Percentiles rank a stretch among this genome's conserved stretches.
phyloP scores from a whole-genome alignment of 2,329 filamentous ascomycete species.

The Colletotrichum echinochloae region DNA sequence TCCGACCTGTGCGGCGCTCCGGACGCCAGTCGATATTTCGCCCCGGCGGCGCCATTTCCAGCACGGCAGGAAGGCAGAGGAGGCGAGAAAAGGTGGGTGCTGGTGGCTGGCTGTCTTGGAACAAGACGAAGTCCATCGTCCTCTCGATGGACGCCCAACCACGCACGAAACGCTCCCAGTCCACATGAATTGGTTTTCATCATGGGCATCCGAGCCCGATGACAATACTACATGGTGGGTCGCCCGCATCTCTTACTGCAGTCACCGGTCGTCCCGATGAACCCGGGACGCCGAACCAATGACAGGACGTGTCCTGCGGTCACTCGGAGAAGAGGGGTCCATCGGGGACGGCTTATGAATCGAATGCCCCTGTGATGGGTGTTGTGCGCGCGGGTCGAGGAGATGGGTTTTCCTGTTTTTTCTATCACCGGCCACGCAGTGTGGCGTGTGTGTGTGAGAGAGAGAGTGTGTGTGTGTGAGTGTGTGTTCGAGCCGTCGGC shows the following conservation, averaged over 20 bases:
- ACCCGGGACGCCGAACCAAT: not conserved
- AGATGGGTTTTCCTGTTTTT: not conserved
- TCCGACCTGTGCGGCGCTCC: not conserved
- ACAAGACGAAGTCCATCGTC: not conserved
- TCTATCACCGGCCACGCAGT: not conserved
- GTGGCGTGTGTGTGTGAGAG: not conserved
- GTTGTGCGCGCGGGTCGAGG: not conserved
- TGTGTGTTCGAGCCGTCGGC: not conserved
- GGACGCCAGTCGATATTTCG: slow-evolving; percentile 7
- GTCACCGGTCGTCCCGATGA: not conserved
- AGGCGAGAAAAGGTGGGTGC: not conserved
- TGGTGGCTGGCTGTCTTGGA: not conserved
- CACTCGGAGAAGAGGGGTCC: not conserved
- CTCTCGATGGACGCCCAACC: not conserved
- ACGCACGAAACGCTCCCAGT: not conserved
- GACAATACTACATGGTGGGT: not conserved
- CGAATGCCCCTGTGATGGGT: not conserved
- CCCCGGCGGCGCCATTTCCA: slow-evolving; percentile 4
- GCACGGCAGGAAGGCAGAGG: not conserved
- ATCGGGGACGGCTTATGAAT: not conserved
- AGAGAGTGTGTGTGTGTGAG: not conserved
- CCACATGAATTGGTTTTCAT: not conserved
- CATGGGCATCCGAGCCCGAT: not conserved
- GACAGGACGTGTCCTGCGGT: not conserved
- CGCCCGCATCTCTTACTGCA: not conserved